Conservation (phyloP, 352 stramenopile genomes). For the Pythium coloratum region DNA sequence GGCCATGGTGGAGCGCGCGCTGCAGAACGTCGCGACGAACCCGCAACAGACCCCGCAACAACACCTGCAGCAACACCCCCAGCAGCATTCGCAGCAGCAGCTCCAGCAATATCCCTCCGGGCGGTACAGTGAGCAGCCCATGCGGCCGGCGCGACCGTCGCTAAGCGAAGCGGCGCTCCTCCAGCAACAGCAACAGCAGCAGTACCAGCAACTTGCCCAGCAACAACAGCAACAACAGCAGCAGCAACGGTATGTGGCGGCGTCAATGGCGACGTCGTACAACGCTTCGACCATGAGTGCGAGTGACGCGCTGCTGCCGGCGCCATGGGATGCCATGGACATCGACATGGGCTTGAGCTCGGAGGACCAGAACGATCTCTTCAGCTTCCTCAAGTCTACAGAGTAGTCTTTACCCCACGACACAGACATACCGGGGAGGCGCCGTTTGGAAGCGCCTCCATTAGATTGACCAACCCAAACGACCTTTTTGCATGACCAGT, state of each 20-base stretch:
- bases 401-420: slow-evolving; percentile 11
- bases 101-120: neutral
- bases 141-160: slow-evolving; percentile 8
- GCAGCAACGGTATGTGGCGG: slow-evolving; percentile 5
- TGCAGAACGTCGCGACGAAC: slow-evolving; percentile 15
- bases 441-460: neutral
- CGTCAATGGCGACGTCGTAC: slow-evolving; percentile 3
- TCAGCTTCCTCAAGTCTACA: slow-evolving; percentile 30
- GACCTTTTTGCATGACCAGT: neutral
- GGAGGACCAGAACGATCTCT: slow-evolving; percentile 29
- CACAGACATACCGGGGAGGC: neutral
- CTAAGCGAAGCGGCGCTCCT: slow-evolving; percentile 3
- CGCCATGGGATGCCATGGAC: slow-evolving; percentile 27
- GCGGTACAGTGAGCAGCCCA: slow-evolving; percentile 12
- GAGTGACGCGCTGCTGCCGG: slow-evolving; percentile 8
- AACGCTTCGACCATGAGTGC: neutral
- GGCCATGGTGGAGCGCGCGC: slow-evolving; percentile 26
- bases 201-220: slow-evolving; percentile 13
- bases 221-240: slow-evolving; percentile 13
- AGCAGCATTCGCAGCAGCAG: neutral
- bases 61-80: neutral
- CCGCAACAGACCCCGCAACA: neutral
- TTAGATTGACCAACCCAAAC: neutral
- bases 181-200: slow-evolving; percentile 11
- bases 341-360: slow-evolving; percentile 24